Evolutionary conservation across 2,329 filamentous ascomycete genomes (phyloP).

Genomic region (Magnaporthiopsis rhizophila): DNA sequence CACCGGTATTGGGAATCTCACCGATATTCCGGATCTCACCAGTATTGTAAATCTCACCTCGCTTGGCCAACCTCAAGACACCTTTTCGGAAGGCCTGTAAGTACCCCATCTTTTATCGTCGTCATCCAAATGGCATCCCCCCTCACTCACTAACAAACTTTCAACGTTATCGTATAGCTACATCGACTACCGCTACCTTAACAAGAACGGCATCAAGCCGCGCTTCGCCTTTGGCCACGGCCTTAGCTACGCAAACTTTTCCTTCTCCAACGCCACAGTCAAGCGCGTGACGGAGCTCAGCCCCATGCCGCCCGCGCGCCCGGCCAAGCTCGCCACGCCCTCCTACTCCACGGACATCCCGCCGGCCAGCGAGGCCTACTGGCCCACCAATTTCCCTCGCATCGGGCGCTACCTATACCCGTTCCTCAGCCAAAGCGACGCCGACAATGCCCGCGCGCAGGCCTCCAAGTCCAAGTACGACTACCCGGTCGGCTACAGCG

Average conservation of each 20-base stretch:
- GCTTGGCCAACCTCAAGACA: slow-evolving; percentile 57
- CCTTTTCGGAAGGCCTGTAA: slow-evolving; percentile 49
- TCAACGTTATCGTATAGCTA: slow-evolving; percentile 21
- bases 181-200: slow-evolving; percentile 57
- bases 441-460: slow-evolving; percentile 37
- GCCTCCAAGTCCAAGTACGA: slow-evolving; percentile 30
- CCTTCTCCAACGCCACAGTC: slow-evolving; percentile 43
- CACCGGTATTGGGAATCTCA: too few relatives aligned
- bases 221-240: slow-evolving; percentile 59
- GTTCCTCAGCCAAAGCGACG: slow-evolving; percentile 38
- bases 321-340: slow-evolving; percentile 44
- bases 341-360: slow-evolving; percentile 47
- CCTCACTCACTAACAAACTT: background rate
- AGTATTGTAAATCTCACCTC: too few relatives aligned
- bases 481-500: slow-evolving; percentile 53
- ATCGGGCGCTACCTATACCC: slow-evolving; percentile 63
- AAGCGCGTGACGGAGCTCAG: slow-evolving; percentile 37
- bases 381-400: slow-evolving; percentile 44
- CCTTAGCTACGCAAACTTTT: slow-evolving; percentile 55
- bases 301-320: slow-evolving; percentile 41
- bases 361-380: slow-evolving; percentile 49
- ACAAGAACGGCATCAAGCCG: slow-evolving; percentile 44
- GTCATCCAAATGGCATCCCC: background rate
- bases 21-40: too few relatives aligned
- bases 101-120: background rate